Conservation (phyloP, 805 yeast genomes). For the Starmera amethionina region DNA sequence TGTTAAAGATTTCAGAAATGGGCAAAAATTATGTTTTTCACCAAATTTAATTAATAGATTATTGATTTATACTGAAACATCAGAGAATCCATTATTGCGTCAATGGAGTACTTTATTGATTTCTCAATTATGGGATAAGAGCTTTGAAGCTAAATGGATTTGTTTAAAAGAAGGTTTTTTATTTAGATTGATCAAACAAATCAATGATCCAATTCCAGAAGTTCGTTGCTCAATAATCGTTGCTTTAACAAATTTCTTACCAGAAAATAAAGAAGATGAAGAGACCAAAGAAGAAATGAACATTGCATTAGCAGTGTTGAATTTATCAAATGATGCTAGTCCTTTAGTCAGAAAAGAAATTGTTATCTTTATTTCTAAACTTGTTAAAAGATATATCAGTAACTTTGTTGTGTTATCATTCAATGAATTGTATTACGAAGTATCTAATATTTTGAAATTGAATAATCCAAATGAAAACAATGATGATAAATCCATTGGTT, state of each 20-base stretch:
- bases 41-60: constrained; percentile 64
- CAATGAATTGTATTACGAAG: constrained; percentile 74
- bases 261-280: constrained; percentile 32
- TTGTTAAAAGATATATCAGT: constrained; percentile 57
- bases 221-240: constrained; percentile 78
- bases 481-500: constrained; percentile 63
- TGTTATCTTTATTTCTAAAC: constrained; percentile 64
- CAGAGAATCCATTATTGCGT: constrained; percentile 77
- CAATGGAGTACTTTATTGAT: constrained; percentile 87
- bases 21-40: constrained; percentile 72
- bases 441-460: constrained; percentile 31
- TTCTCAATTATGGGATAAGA: constrained; percentile 65
- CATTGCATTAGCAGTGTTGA: constrained; percentile 57
- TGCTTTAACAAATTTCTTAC: constrained; percentile 61
- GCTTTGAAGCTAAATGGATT: constrained; percentile 66
- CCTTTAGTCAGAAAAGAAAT: constrained; percentile 82
- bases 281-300: constrained; percentile 55
- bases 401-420: constrained; percentile 84
- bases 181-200: constrained; percentile 42
- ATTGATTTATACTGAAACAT: constrained; percentile 50
- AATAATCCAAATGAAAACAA: constrained; percentile 42
- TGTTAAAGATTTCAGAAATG: constrained; percentile 68
- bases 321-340: constrained; percentile 77
- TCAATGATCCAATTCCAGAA: constrained; percentile 90
- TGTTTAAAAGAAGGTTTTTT: constrained; percentile 56